Base-by-base conservation (phyloP, 352 stramenopile species). In the Phytophthora cryptogea region DNA sequence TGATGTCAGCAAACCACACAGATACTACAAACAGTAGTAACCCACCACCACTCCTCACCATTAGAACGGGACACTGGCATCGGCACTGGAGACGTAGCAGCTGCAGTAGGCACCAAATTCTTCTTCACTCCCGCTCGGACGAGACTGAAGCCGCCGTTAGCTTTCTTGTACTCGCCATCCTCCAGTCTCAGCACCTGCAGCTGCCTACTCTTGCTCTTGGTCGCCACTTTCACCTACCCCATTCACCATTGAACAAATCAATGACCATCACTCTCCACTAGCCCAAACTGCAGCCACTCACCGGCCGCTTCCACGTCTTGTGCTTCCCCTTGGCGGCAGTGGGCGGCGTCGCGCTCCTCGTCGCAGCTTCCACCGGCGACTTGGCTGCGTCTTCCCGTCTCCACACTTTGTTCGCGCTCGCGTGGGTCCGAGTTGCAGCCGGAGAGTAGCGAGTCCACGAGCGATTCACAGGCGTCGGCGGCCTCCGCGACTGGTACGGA, bases 81-180 rank as follows among this genome's bases (percentile, higher is more conserved):
- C 26, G 46, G 28, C 11, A 31, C 36, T 52, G 63, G 40, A 46
- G 28, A 16, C 43, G 28, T 23, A 17, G 36, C 40, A n/a, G 28
- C 9, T 46, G 49, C 23, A 45, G 39, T 41, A 10, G 50, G 33
- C 9, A 16, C 32, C 11, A 32, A 41, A 2, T 60, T 49, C 50
- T 75, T 81, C 52, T 80, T 83, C 11, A 82, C 67, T 26, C 72
- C 80, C 1, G 80, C 71, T 4, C 83, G 79, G 9, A 90, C 66
- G 49, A 93, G 78, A 60, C 76, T 86, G 51, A 89, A 91, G 14
- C 83, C 83, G 45, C 79, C 81, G 37, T 83, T 85, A 0, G 70
- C 78, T 51, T 90, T 93, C n/a, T 76, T 56, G 57, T 91, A 93
- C 59, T 87, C 78, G 14, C 83, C 80, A 30, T 89, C 83, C 45